Evolutionary conservation across 2,329 filamentous ascomycete species (phyloP), one percentile per base, ranked within the genome.

Genomic region (Trichothecium sympodiale): DNA sequence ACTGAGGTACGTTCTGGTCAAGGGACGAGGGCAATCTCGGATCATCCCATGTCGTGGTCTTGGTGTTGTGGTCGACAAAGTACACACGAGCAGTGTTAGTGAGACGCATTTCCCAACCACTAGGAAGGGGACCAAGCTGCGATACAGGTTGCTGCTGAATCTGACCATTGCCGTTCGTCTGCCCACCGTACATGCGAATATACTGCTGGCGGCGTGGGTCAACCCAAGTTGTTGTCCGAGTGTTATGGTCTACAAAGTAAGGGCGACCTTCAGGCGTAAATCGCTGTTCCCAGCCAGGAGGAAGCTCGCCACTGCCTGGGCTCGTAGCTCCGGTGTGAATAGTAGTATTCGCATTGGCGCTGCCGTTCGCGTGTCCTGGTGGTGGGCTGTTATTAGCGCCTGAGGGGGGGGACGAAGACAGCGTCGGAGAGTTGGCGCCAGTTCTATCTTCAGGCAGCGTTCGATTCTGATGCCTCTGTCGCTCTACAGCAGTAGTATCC

Each of bases 11-110:
- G 42, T 95, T 95, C 62, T 98, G 91, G 51, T 98, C 91, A 42
- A 98, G 68, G 1, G 91, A 96, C 3, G 89, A 96, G 17, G 91
- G 91, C 47, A 98, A 66, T 53, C 91, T 77, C 26, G 91, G 91
- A 53, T 98, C 91, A 54, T 98, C 91, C 91, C 91, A 98, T 1
- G 91, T 98, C 4, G 91, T 98, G 0, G 91, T 98, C 69, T 98
- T 98, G 31, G 91, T 98, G 64, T 98, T 98, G 65, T 98, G 91
- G 53, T 98, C 91, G 31, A 98, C 91, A 59, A 98, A 98, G 63
- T 98, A 98, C 13, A 98, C 91, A 40, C 91, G 76, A 18, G 91
- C 91, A 12, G 91, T 98, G 60, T 98, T 96, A 36, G 91, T 98
- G 35, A 98, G 77, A 41, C 91, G 85, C 91, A 98, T 98, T 69